Percentiles rank a stretch among this genome's conserved stretches.
phyloP scores from a whole-genome alignment of 2,329 filamentous ascomycete species.

The Colletotrichum endophyticum region DNA sequence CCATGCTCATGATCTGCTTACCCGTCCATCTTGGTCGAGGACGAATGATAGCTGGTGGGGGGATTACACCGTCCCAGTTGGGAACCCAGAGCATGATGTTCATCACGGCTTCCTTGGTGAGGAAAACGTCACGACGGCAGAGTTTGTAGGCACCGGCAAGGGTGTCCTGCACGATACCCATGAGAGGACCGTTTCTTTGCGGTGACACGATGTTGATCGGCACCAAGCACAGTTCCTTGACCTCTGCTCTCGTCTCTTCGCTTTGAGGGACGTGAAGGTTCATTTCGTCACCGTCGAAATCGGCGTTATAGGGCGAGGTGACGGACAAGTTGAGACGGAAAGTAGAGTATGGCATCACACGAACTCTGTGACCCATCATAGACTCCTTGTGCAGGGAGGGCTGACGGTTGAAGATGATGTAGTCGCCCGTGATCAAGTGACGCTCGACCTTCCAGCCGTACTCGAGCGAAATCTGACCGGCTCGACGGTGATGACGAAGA shows the following conservation, averaged over 20 bases:
- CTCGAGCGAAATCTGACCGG: constrained; percentile 83
- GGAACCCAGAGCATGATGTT: constrained; percentile 98
- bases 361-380: constrained; percentile 99
- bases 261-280: constrained; percentile 99
- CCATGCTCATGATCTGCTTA: constrained; percentile 95
- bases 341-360: constrained; percentile 98
- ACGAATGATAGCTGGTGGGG: constrained; percentile 91
- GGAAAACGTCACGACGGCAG: constrained; percentile 88
- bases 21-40: constrained; percentile 94
- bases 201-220: constrained; percentile 98
- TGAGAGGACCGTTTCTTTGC: constrained; percentile 93
- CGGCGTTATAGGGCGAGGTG: constrained; percentile 98
- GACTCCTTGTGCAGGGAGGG: constrained; percentile 99
- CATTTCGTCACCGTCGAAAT: constrained; percentile 99
- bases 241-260: constrained; percentile 94
- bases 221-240: constrained; percentile 96
- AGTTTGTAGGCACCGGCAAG: constrained; percentile 97
- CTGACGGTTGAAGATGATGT: constrained; percentile 99
- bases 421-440: constrained; percentile 94
- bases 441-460: constrained; percentile 99
- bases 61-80: constrained; percentile 95
- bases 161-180: constrained; percentile 99
- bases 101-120: constrained; percentile 92
- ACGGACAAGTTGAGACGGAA: constrained; percentile 98
- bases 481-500: constrained; percentile 88